These are phyloP conservation scores for Curvularia sp. DNA, from an alignment of 2,329 filamentous ascomycete genomes.

Conservation along the genomic window DNA sequence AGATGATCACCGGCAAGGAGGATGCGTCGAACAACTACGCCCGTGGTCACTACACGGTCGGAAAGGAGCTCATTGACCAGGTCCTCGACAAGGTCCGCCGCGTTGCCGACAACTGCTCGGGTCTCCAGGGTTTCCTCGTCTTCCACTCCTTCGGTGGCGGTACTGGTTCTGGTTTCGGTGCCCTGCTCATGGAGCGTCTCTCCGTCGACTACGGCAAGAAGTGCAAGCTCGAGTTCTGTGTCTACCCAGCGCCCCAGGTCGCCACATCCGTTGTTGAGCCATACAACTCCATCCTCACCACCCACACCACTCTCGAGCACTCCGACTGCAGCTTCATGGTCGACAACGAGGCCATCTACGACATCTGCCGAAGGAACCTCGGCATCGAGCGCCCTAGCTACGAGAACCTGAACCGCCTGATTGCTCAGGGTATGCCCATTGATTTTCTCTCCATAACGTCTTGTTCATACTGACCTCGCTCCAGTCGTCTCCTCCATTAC, in stretches of 20 bases:
- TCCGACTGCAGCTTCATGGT: constrained; percentile 99
- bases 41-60: constrained; percentile 98
- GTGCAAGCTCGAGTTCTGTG: constrained; percentile 99
- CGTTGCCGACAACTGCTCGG: constrained; percentile 94
- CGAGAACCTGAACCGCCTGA: constrained; percentile 98
- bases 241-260: constrained; percentile 97
- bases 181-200: constrained; percentile 97
- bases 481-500: constrained; percentile 97
- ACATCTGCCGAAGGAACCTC: constrained; percentile 97
- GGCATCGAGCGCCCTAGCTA: constrained; percentile 97
- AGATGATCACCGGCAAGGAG: constrained; percentile 99
- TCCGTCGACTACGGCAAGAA: constrained; percentile 99
- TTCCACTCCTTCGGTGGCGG: constrained; percentile 99
- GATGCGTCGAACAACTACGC: constrained; percentile 99
- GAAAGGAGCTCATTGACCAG: constrained; percentile 98
- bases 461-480: constrained; percentile 10
- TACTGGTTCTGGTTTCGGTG: constrained; percentile 98
- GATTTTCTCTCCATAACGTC: neutral
- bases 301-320: constrained; percentile 98
- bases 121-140: constrained; percentile 98
- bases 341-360: constrained; percentile 99
- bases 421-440: constrained; percentile 78
- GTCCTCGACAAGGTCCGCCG: constrained; percentile 97
- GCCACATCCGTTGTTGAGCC: constrained; percentile 98
- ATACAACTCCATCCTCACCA: constrained; percentile 99